phyloP scores from a whole-genome alignment of 208 protist species.

The Trypanosoma scelopori region DNA sequence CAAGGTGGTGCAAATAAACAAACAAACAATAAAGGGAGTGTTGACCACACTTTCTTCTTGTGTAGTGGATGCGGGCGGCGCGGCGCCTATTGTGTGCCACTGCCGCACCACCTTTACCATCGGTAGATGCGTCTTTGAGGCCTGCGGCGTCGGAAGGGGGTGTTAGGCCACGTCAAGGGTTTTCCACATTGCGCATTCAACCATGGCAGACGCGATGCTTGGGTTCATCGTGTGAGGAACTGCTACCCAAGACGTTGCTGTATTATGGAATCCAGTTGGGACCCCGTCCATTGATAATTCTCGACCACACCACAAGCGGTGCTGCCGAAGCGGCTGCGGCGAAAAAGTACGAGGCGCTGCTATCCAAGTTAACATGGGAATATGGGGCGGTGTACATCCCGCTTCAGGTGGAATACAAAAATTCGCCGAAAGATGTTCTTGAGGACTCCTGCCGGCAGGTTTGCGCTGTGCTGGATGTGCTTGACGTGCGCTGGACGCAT shows the following conservation, averaged over 20 bases:
- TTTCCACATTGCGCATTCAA: constrained; percentile 48
- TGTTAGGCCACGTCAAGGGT: constrained; percentile 23
- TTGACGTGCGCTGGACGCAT: constrained; percentile 81
- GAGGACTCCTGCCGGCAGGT: constrained; percentile 60
- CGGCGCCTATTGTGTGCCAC: background rate
- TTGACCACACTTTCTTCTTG: background rate
- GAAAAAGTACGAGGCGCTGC: constrained; percentile 58
- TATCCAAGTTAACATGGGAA: constrained; percentile 59
- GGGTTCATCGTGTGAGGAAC: constrained; percentile 16
- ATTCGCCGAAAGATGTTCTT: constrained; percentile 35
- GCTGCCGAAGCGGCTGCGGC: constrained; percentile 28
- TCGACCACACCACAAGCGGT: constrained; percentile 57
- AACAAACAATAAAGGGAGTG: background rate
- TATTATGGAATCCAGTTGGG: constrained; percentile 73
- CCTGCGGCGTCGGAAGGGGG: background rate
- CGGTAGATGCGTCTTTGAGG: background rate
- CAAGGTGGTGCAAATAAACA: too few species aligned
- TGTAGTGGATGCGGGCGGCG: constrained; percentile 1
- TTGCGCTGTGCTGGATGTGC: constrained; percentile 69
- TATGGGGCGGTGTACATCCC: constrained; percentile 82
- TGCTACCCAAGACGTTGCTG: constrained; percentile 48
- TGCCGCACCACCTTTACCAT: background rate
- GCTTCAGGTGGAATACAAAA: constrained; percentile 29
- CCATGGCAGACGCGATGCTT: constrained; percentile 59
- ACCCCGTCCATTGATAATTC: constrained; percentile 77